Conservation (phyloP, 495 filamentous ascomycete genomes). For the Glarea lozoyensis region DNA sequence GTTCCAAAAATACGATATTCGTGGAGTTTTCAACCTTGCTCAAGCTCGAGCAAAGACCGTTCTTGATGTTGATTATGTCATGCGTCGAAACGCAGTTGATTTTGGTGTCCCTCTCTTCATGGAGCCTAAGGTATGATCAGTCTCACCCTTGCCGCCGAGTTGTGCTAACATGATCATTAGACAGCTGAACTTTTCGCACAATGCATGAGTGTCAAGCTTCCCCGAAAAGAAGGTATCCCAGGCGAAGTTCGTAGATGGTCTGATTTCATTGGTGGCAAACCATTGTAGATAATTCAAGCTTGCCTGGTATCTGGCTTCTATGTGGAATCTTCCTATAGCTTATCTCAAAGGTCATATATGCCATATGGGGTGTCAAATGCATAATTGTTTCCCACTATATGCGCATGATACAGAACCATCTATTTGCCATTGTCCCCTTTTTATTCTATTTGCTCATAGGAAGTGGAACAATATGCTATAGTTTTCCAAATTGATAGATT, state of each 20-base stretch:
- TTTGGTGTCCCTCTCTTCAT: conserved; percentile 97
- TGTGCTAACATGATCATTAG: conserved; percentile 35
- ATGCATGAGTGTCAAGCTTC: conserved; percentile 93
- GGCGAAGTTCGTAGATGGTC: conserved; percentile 89
- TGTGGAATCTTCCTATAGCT: too few relatives aligned
- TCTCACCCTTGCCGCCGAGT: background rate
- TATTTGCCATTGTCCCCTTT: too few relatives aligned
- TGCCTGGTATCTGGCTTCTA: too few relatives aligned
- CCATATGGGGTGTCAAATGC: too few relatives aligned
- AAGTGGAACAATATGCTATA: too few relatives aligned
- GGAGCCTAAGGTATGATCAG: conserved; percentile 88
- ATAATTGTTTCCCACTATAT: too few relatives aligned
- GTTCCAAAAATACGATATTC: conserved; percentile 94
- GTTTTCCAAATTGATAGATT: too few relatives aligned
- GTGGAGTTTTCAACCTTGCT: conserved; percentile 92
- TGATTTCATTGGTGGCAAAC: conserved; percentile 86
- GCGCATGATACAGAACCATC: too few relatives aligned
- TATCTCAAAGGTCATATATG: too few relatives aligned
- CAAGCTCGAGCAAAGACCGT: conserved; percentile 72
- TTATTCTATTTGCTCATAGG: too few relatives aligned
- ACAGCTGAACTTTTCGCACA: conserved; percentile 91
- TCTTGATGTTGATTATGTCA: conserved; percentile 93
- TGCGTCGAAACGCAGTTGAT: conserved; percentile 93
- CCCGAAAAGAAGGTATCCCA: conserved; percentile 71
- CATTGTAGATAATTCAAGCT: conserved; percentile 58